Conservation (phyloP, 106 monocot species). For the Phalaenopsis aphrodite region DNA sequence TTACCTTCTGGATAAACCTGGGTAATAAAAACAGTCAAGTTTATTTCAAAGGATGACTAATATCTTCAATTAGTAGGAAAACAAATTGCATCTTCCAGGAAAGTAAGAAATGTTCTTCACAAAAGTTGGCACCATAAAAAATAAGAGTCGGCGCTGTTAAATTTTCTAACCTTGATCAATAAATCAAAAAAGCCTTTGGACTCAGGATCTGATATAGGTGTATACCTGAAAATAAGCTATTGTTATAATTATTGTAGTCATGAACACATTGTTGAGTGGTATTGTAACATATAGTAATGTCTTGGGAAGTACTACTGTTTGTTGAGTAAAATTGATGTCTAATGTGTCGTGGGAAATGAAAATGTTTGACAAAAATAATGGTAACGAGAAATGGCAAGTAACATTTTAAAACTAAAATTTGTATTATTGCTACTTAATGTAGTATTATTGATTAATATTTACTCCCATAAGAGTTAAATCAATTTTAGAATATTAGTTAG, state of each 20-base stretch:
- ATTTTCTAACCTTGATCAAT: slow-evolving; percentile 72
- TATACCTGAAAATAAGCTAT: slow-evolving; percentile 47
- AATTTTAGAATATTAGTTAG: background rate
- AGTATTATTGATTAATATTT: background rate
- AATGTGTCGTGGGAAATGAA: background rate
- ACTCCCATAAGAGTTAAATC: background rate
- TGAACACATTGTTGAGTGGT: background rate
- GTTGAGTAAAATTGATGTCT: background rate
- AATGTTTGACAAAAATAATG: background rate
- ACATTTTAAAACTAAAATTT: background rate
- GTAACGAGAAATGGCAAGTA: background rate
- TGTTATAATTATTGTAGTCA: background rate
- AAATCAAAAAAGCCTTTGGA: slow-evolving; percentile 95
- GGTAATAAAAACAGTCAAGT: background rate
- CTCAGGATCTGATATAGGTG: slow-evolving; percentile 93
- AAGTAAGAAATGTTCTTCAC: background rate
- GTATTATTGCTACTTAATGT: background rate
- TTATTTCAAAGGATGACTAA: background rate
- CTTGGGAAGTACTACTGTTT: background rate
- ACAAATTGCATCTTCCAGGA: background rate
- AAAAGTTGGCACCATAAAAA: background rate
- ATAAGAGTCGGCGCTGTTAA: background rate
- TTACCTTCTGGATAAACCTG: slow-evolving; percentile 98
- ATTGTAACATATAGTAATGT: background rate
- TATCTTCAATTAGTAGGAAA: background rate